Evolutionary conservation across 75 land plant genomes (phyloP), one percentile per base, ranked within the genome.

Genomic region (Azolla pinnata): DNA sequence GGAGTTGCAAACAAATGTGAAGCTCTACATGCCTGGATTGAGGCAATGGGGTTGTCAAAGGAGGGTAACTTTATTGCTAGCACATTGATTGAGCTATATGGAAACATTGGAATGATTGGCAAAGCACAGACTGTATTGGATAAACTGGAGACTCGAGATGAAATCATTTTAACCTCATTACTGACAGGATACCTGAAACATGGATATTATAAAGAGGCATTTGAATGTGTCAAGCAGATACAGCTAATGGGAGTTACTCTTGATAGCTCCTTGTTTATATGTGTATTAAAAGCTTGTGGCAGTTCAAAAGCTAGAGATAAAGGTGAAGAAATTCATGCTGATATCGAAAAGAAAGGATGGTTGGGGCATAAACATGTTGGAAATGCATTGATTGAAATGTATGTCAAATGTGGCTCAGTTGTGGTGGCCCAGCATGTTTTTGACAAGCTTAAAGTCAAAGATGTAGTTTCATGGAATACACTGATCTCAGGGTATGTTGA

Each of bases 401-500:
- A 73, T 54, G 74, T 64, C 0, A 59, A 62, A 0, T 60, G 75
- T 30, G 77, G 82, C 16, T 51, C 58, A 1, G 4, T 79, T 10
- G 60, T 16, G 0, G 56, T 38, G 9, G 81, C 81, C 16, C 66
- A 75, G 4, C 57, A 65, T 45, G 26, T 79, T 64, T 85, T 85
- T 60, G 77, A 67, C 40, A 60, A 56, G 67, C 35, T 66, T 77
- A 28, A 17, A 54, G 17, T 25, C 0, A 7, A 18, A 26, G 31
- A 54, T 30, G 29, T 27, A n/a, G 28, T 54, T 62, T 46, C 74
- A 19, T 79, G 76, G 76, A 71, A 78, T 33, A 31, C 86, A 35
- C 50, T 83, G 50, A 70, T 83, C 30, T 47, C 82, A 19, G 86
- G 82, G 10, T 76, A 62, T 62, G 66, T 74, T 27, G 71, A 73